Conservation (phyloP, 148 eudicot genomes). For the Polygonum aviculare region DNA sequence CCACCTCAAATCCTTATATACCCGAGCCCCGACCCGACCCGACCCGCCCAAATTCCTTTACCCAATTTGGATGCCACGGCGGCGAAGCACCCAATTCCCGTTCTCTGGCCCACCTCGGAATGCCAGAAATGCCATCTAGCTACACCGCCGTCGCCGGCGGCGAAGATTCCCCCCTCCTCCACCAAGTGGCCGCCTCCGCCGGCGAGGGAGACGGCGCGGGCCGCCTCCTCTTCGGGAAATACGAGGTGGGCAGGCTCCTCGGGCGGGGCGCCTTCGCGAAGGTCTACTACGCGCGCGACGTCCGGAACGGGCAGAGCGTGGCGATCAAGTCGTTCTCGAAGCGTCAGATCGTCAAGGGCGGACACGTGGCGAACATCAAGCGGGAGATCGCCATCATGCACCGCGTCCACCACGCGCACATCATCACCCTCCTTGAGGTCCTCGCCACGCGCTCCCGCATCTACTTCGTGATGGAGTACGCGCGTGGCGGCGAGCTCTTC, state of each 20-base stretch:
- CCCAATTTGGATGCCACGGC: slow-evolving; percentile 9
- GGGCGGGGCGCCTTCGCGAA: slow-evolving; percentile 70
- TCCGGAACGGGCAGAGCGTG: slow-evolving; percentile 39
- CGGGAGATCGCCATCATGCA: slow-evolving; percentile 62
- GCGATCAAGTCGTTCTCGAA: slow-evolving; percentile 56
- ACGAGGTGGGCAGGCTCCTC: slow-evolving; percentile 52
- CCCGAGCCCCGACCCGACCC: neutral
- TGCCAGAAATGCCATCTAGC: neutral
- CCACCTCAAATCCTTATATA: neutral
- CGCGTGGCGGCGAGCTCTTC: slow-evolving; percentile 73
- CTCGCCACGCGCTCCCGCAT: slow-evolving; percentile 53
- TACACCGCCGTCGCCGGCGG: neutral
- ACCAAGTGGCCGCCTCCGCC: neutral
- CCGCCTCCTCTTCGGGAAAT: slow-evolving; percentile 33
- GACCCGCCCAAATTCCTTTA: neutral
- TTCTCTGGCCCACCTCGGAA: neutral
- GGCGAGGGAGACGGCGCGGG: neutral
- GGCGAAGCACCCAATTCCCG: neutral
- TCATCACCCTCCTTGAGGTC: slow-evolving; percentile 51
- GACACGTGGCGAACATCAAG: slow-evolving; percentile 32
- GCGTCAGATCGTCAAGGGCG: slow-evolving; percentile 23
- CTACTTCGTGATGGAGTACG: slow-evolving; percentile 62
- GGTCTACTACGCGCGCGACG: slow-evolving; percentile 57
- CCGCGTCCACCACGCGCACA: slow-evolving; percentile 43
- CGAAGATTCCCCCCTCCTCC: slow-evolving; percentile 1